phyloP scores from a whole-genome alignment of 2,329 filamentous ascomycete genomes.

The Neocatenulostroma microsporum region DNA sequence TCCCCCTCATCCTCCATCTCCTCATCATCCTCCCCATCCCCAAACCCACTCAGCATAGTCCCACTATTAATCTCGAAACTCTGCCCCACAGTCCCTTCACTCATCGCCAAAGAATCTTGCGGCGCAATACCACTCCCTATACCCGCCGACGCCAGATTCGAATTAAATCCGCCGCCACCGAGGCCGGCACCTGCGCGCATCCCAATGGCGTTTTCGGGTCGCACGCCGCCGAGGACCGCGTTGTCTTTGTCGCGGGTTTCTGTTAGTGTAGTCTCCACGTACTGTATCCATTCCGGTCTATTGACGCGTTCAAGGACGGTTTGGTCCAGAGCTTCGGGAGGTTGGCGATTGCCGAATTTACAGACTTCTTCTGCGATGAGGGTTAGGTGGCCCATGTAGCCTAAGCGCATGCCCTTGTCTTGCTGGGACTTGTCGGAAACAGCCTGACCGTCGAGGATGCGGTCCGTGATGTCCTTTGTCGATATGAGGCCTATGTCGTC shows the following conservation, averaged over 20 bases:
- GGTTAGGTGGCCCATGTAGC: slow-evolving; percentile 97
- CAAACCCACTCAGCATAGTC: slow-evolving; percentile 66
- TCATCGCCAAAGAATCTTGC: slow-evolving; percentile 27
- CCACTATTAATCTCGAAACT: slow-evolving; percentile 29
- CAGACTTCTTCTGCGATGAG: slow-evolving; percentile 97
- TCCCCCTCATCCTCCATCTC: slow-evolving; percentile 77
- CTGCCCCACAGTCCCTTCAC: slow-evolving; percentile 27
- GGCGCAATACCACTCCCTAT: slow-evolving; percentile 51
- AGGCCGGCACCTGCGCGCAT: slow-evolving; percentile 47
- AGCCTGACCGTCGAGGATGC: slow-evolving; percentile 84
- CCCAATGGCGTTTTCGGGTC: slow-evolving; percentile 80
- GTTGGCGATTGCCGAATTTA: slow-evolving; percentile 93
- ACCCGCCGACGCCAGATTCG: slow-evolving; percentile 69
- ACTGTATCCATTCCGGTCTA: slow-evolving; percentile 84
- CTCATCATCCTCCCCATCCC: slow-evolving; percentile 92
- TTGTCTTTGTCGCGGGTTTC: slow-evolving; percentile 95
- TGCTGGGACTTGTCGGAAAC: slow-evolving; percentile 79
- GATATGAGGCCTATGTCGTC: slow-evolving; percentile 40
- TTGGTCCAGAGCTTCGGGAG: slow-evolving; percentile 77
- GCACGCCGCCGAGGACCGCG: slow-evolving; percentile 90
- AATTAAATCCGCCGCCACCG: slow-evolving; percentile 39
- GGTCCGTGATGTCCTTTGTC: slow-evolving; percentile 76
- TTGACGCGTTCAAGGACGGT: slow-evolving; percentile 81
- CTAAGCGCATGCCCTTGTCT: slow-evolving; percentile 79
- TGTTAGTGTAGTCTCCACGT: slow-evolving; percentile 85